Conservation (phyloP, 306 rosid species). For the Morella rubra region DNA sequence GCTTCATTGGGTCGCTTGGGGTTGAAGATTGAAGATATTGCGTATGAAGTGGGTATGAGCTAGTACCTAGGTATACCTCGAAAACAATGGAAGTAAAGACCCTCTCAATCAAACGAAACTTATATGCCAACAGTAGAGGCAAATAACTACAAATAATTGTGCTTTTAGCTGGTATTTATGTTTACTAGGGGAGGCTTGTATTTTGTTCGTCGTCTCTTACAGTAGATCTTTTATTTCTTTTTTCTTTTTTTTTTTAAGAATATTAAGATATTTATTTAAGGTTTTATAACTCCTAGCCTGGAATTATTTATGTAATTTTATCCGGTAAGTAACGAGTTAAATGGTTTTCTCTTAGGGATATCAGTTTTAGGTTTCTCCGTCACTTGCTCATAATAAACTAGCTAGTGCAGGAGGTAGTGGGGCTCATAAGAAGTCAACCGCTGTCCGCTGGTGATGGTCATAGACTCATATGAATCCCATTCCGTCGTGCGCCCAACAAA, state of each 20-base stretch:
- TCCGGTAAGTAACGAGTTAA: too few relatives aligned
- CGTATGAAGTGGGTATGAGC: neutral
- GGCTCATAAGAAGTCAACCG: neutral
- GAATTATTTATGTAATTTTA: too few relatives aligned
- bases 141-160: too few relatives aligned
- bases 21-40: conserved; percentile 2
- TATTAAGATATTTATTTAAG: too few relatives aligned
- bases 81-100: conserved; percentile 23
- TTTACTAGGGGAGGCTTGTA: neutral
- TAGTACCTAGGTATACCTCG: neutral
- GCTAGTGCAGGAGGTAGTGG: too few relatives aligned
- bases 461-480: neutral
- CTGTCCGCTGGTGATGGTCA: neutral
- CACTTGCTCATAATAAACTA: too few relatives aligned
- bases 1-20: neutral
- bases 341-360: too few relatives aligned
- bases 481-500: neutral
- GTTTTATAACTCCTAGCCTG: too few relatives aligned
- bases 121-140: neutral
- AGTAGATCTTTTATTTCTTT: too few relatives aligned
- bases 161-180: neutral
- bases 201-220: neutral
- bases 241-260: too few relatives aligned
- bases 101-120: neutral
- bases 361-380: too few relatives aligned